Conservation (phyloP, 2,329 filamentous ascomycete species). For the Knufia fluminis region DNA sequence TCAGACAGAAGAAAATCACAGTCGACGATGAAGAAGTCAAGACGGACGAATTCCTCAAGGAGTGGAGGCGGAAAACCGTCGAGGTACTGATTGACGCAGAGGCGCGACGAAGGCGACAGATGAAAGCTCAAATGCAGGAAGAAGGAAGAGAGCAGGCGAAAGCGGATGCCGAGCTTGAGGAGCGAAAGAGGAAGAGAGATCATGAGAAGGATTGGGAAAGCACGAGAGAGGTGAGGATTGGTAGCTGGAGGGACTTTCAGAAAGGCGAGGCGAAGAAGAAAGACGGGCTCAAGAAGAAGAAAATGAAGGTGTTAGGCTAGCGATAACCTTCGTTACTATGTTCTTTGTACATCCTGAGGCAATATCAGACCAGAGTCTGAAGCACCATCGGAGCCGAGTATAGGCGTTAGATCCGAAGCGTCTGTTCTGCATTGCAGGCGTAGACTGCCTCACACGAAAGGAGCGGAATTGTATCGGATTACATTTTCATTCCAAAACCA, state of each 20-base stretch:
- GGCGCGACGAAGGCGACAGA: conserved; percentile 68
- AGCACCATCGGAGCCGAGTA: too few species aligned
- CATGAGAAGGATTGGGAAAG: conserved; percentile 94
- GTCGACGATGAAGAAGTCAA: conserved; percentile 75
- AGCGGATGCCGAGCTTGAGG: conserved; percentile 74
- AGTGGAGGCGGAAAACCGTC: conserved; percentile 85
- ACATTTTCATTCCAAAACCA: too few species aligned
- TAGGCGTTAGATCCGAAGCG: too few species aligned
- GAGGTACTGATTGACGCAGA: conserved; percentile 90
- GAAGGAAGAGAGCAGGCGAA: conserved; percentile 82
- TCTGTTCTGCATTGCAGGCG: too few species aligned
- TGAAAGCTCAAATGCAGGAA: conserved; percentile 93
- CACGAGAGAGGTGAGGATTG: conserved; percentile 81
- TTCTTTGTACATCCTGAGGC: background rate
- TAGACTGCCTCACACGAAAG: too few species aligned
- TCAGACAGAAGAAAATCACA: conserved; percentile 89
- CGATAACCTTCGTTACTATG: too few species aligned
- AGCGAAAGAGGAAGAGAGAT: conserved; percentile 75
- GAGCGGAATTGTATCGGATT: too few species aligned
- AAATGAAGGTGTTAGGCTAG: conserved; percentile 41
- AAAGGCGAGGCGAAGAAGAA: conserved; percentile 54
- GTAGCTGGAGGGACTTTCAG: conserved; percentile 86
- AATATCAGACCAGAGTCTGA: too few species aligned
- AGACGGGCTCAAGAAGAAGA: conserved; percentile 52
- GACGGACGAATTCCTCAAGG: conserved; percentile 68